Conservation (phyloP, 352 stramenopile species). For the Bremia lactucae region DNA sequence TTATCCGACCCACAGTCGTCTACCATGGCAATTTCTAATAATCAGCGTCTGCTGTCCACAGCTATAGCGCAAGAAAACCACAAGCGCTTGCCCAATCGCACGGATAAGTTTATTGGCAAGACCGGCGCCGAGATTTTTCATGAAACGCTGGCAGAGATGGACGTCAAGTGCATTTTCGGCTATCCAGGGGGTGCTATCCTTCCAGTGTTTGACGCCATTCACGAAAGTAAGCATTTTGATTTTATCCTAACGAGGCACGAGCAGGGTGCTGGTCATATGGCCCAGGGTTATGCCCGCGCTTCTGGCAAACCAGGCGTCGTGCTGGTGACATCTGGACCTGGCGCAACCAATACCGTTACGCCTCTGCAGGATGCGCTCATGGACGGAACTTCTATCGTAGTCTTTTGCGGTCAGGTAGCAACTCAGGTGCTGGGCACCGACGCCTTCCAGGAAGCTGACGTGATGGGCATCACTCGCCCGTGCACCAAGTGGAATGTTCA, state of each 20-base stretch:
- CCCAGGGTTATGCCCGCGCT: conserved; percentile 72
- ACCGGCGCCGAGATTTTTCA: conserved; percentile 92
- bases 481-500: conserved; percentile 96
- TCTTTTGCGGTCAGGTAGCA: conserved; percentile 90
- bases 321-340: conserved; percentile 89
- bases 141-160: conserved; percentile 86
- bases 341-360: conserved; percentile 91
- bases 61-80: conserved; percentile 20
- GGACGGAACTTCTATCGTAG: conserved; percentile 90
- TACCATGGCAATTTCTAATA: neutral
- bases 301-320: conserved; percentile 86
- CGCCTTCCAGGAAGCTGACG: conserved; percentile 88
- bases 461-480: conserved; percentile 78
- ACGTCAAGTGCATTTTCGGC: conserved; percentile 87
- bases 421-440: conserved; percentile 87
- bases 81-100: conserved; percentile 36
- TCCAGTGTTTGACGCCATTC: conserved; percentile 91
- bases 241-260: conserved; percentile 78
- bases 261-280: conserved; percentile 79
- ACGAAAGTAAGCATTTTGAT: conserved; percentile 76
- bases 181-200: conserved; percentile 91
- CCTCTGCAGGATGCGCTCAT: conserved; percentile 91
- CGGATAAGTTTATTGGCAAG: conserved; percentile 86
- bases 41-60: conserved; percentile 28
- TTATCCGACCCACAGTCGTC: conserved; percentile 17